phyloP scores from a whole-genome alignment of 331 rosid species.

The Acacia concinna region DNA sequence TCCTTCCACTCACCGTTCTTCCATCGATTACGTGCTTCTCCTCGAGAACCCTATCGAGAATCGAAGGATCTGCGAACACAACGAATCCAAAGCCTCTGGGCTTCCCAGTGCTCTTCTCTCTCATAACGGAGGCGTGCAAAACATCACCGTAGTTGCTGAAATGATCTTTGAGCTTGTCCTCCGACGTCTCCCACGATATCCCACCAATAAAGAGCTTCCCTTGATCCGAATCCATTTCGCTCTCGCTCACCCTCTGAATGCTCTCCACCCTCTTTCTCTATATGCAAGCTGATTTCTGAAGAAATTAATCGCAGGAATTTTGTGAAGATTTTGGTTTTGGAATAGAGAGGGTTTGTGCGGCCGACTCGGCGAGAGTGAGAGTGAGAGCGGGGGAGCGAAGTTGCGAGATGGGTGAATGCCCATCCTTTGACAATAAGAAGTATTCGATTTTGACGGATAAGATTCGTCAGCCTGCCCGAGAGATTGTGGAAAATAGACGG shows the following conservation, averaged over 20 bases:
- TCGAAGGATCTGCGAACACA: slow-evolving; percentile 62
- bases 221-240: slow-evolving; percentile 64
- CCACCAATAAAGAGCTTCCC: slow-evolving; percentile 84
- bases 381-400: background rate
- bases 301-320: background rate
- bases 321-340: slow-evolving; percentile 9
- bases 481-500: background rate
- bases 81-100: slow-evolving; percentile 78
- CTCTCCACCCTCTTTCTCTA: background rate
- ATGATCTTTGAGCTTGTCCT: slow-evolving; percentile 68
- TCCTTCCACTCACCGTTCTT: slow-evolving; percentile 49
- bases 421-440: slow-evolving; percentile 3
- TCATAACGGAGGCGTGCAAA: slow-evolving; percentile 65
- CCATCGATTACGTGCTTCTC: slow-evolving; percentile 67
- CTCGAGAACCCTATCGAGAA: slow-evolving; percentile 75
- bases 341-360: slow-evolving; percentile 20
- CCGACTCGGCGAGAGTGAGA: slow-evolving; percentile 14
- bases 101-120: slow-evolving; percentile 55
- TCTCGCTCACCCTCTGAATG: background rate
- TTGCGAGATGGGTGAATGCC: background rate
- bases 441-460: slow-evolving; percentile 34
- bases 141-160: slow-evolving; percentile 63
- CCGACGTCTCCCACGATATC: slow-evolving; percentile 73
- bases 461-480: background rate
- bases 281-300: background rate